Evolutionary conservation across 495 filamentous ascomycete species (phyloP), one percentile per base, ranked within the genome.

Genomic region (Penicillium chermesinum): DNA sequence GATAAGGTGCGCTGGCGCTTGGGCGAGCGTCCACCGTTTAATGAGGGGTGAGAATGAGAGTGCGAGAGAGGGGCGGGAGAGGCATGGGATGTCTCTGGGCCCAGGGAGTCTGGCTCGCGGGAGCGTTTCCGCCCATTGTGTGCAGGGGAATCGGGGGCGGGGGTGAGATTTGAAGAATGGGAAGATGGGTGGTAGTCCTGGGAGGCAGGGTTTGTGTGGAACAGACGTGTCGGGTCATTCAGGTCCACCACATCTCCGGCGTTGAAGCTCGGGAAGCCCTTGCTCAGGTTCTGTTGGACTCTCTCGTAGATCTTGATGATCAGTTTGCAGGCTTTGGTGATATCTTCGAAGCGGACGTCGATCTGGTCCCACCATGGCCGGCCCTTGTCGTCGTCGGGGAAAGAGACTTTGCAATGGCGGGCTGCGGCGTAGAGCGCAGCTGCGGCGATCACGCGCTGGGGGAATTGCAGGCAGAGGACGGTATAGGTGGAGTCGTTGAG

Each of bases 401-500:
- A 86, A 8, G 72, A 75, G 6, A 88, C 76, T 16, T 78, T 71
- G 35, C 77, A 84, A 39, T 88, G 80, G 19, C 80, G 78, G 14
- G 86, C 82, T 14, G 87, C 87, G 42, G 87, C 91, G 65, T 94
- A 96, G 33, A 98, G 79, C 10, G 90, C 83, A 12, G 85, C 85
- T 33, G 91, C 84, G 32, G 90, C 88, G 44, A 98, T 87, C 14
- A 86, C 86, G 32, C 83, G 81, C 19, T 87, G 76, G 1, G 80
- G 76, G 62, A 88, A 87, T 19, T 91, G 71, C n/a, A 99, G 76
- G 44, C 89, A 94, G 16, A 97, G 71, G 40, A 84, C 80, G 15
- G 90, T 96, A 43, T 91, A 79, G 48, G 76, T 84, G 10, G 83
- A 82, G 66, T 99, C 93, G 66, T 93, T 96, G 44, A 95, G 76